Conservation (phyloP, 1,284 basidiomycete genomes). For the Pseudozyma tsukubaensis region DNA sequence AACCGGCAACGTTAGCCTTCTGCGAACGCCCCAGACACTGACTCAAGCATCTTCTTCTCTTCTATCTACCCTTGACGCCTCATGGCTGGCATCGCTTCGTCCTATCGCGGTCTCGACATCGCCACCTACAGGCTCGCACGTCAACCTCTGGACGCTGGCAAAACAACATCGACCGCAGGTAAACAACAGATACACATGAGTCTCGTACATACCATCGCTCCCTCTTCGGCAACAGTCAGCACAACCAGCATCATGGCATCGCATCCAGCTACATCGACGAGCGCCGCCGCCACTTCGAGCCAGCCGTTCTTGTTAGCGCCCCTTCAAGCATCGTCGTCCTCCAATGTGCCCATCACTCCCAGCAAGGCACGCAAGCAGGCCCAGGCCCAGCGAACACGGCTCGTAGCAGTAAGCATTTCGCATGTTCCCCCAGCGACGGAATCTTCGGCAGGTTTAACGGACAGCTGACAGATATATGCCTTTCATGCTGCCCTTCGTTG, state of each 20-base stretch:
- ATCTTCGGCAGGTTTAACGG: no score
- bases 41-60: no score
- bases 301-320: slow-evolving; percentile 41
- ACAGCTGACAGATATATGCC: neutral
- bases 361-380: slow-evolving; percentile 49
- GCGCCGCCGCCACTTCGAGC: slow-evolving; percentile 21
- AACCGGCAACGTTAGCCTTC: no score
- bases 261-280: slow-evolving; percentile 20
- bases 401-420: slow-evolving; percentile 39
- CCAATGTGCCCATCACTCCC: slow-evolving; percentile 41
- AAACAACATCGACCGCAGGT: no score
- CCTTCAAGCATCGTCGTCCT: slow-evolving; percentile 29
- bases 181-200: slow-evolving; percentile 18
- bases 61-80: no score
- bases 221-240: slow-evolving; percentile 4
- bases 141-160: no score
- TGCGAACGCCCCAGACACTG: no score
- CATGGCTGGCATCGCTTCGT: no score
- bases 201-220: slow-evolving; percentile 18
- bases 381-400: slow-evolving; percentile 46
- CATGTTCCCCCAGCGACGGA: no score
- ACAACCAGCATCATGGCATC: slow-evolving; percentile 43
- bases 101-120: no score
- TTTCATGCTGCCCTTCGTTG: neutral
- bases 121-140: no score